These are phyloP conservation scores for Salix udensis DNA, from an alignment of 345 rosid genomes.

Conservation along the genomic window DNA sequence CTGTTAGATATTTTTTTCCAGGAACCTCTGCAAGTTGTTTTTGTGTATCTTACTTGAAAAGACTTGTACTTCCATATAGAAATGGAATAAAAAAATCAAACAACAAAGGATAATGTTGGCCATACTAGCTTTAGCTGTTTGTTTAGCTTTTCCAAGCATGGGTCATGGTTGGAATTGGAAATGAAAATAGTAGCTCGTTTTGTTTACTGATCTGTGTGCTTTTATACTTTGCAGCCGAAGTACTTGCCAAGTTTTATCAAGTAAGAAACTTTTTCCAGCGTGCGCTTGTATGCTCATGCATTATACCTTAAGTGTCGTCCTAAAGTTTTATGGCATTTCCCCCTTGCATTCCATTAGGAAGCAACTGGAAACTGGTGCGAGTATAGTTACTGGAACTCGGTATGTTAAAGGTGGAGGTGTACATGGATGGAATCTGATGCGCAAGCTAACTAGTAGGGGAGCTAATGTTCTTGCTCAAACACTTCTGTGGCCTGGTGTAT, in stretches of 20 bases:
- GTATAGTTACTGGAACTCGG: slow-evolving; percentile 90
- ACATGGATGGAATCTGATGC: slow-evolving; percentile 97
- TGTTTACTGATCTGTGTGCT: slow-evolving; percentile 2
- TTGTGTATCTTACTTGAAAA: not conserved
- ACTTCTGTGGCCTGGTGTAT: slow-evolving; percentile 95
- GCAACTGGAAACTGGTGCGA: slow-evolving; percentile 83
- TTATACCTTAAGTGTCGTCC: not conserved
- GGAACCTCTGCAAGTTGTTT: not conserved
- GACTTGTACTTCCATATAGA: not conserved
- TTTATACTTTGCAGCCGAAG: slow-evolving; percentile 70
- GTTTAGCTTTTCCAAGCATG: not conserved
- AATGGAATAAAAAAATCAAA: not conserved
- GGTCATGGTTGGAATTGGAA: not conserved
- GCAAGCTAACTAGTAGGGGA: slow-evolving; percentile 95
- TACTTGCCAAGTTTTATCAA: slow-evolving; percentile 88
- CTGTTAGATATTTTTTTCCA: not conserved
- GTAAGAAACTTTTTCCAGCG: slow-evolving; percentile 39
- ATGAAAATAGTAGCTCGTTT: not conserved
- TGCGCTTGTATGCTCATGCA: not conserved
- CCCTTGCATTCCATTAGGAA: slow-evolving; percentile 44
- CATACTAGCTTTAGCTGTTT: not conserved
- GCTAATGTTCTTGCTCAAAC: slow-evolving; percentile 98
- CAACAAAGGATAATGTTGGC: not conserved
- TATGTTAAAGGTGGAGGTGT: slow-evolving; percentile 88
- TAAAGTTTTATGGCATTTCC: slow-evolving; percentile 13